Conservation (phyloP, 257 asterid genomes). For the Vinca minor region DNA sequence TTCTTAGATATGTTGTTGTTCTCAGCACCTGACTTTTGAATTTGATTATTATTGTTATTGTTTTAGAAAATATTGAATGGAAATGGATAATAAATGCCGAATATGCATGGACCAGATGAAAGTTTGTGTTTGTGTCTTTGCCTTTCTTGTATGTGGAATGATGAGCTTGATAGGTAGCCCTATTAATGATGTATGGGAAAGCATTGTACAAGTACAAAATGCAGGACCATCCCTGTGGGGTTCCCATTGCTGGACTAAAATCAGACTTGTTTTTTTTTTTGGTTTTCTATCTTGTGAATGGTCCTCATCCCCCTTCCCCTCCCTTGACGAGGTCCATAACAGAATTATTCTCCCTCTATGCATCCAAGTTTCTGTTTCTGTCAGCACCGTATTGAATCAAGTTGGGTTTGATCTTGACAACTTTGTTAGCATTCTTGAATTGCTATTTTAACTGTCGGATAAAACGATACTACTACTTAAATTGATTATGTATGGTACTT, state of each 20-base stretch:
- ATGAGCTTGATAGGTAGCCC: slow-evolving; percentile 28
- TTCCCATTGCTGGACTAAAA: slow-evolving; percentile 11
- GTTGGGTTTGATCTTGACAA: too few relatives aligned
- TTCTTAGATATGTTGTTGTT: slow-evolving; percentile 18
- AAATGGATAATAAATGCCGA: slow-evolving; percentile 37
- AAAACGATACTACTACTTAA: too few relatives aligned
- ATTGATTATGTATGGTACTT: too few relatives aligned
- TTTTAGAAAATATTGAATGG: slow-evolving; percentile 23
- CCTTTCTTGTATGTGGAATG: slow-evolving; percentile 23
- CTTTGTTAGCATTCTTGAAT: too few relatives aligned
- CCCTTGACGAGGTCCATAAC: too few relatives aligned
- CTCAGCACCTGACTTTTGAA: slow-evolving; percentile 33
- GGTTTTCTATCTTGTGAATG: too few relatives aligned
- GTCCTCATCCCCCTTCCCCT: too few relatives aligned
- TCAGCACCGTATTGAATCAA: too few relatives aligned
- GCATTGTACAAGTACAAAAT: slow-evolving; percentile 29
- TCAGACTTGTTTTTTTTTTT: neutral
- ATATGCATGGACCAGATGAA: slow-evolving; percentile 27
- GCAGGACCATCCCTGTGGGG: slow-evolving; percentile 27
- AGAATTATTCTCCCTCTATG: too few relatives aligned
- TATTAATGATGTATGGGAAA: slow-evolving; percentile 29
- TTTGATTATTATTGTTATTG: slow-evolving; percentile 30
- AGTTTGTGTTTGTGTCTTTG: slow-evolving; percentile 17
- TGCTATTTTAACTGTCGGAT: too few relatives aligned
- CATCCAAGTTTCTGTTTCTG: too few relatives aligned